These are phyloP conservation scores for Verbascum thapsus DNA, from an alignment of 257 asterid species.

Conservation along the genomic window DNA sequence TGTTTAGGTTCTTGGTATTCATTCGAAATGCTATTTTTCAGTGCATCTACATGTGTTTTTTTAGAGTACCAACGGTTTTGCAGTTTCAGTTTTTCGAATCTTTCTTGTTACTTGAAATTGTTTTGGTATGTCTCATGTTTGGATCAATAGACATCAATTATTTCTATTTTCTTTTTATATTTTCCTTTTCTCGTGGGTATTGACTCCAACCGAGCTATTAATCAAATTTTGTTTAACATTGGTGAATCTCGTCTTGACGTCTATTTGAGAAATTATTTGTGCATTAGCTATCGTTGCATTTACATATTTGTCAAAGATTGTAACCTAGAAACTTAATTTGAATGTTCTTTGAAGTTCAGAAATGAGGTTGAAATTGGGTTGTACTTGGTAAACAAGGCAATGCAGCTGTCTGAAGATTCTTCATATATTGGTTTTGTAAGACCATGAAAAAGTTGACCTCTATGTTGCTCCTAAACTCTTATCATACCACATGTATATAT, in stretches of 20 bases:
- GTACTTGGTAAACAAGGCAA: no score
- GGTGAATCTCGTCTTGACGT: background rate
- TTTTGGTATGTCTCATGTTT: slow-evolving; percentile 4
- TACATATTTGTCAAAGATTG: no score
- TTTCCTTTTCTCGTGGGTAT: slow-evolving; percentile 4
- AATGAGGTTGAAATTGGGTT: no score
- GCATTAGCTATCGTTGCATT: no score
- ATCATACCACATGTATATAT: no score
- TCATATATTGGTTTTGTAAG: no score
- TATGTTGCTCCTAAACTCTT: no score
- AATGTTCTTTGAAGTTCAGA: no score
- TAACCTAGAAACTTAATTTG: no score
- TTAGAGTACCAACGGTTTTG: slow-evolving; percentile 30
- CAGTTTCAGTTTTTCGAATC: slow-evolving; percentile 1
- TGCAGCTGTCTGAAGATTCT: no score
- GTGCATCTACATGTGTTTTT: background rate
- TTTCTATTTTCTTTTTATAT: background rate
- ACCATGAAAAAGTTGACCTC: no score
- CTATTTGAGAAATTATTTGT: no score
- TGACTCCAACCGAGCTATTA: background rate
- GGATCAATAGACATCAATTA: background rate
- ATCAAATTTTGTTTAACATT: background rate
- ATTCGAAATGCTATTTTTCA: slow-evolving; percentile 20
- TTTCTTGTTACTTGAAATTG: background rate
- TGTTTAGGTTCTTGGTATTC: slow-evolving; percentile 26